Conservation (phyloP, 495 filamentous ascomycete genomes). For the Lepraria neglecta region DNA sequence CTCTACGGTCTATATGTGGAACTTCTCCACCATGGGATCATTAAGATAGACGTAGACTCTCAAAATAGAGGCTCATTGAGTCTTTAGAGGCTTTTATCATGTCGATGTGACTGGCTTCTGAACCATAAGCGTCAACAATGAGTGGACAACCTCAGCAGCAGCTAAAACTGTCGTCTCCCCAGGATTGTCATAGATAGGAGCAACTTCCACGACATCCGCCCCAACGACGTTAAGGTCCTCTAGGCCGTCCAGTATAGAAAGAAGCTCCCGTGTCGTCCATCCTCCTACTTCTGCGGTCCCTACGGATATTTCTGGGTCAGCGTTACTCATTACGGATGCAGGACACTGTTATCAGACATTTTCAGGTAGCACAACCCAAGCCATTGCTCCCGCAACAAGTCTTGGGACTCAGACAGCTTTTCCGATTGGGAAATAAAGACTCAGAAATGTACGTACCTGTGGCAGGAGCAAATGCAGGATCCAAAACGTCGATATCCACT, state of each 20-base stretch:
- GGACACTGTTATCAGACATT: no score
- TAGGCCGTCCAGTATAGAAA: slow-evolving; percentile 43
- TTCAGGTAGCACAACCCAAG: no score
- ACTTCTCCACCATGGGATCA: not conserved
- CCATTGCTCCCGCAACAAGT: no score
- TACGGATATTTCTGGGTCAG: no score
- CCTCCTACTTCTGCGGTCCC: slow-evolving; percentile 48
- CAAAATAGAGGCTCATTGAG: slow-evolving; percentile 25
- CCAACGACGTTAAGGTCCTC: slow-evolving; percentile 44
- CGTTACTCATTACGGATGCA: no score
- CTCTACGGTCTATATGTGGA: no score
- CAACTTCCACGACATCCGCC: slow-evolving; percentile 50
- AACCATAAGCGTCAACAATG: slow-evolving; percentile 39
- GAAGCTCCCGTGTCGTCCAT: slow-evolving; percentile 47
- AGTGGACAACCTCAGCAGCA: slow-evolving; percentile 45
- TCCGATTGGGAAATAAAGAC: no score
- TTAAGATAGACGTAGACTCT: not conserved
- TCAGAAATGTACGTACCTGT: slow-evolving; percentile 25
- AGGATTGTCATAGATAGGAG: slow-evolving; percentile 46
- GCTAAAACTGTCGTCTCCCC: slow-evolving; percentile 44
- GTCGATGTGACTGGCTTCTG: slow-evolving; percentile 33
- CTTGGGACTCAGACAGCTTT: no score
- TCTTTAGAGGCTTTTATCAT: not conserved
- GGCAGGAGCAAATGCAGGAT: slow-evolving; percentile 46
- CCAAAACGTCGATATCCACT: slow-evolving; percentile 50